phyloP scores from a whole-genome alignment of 345 rosid species.

The Sonneratia alba region DNA sequence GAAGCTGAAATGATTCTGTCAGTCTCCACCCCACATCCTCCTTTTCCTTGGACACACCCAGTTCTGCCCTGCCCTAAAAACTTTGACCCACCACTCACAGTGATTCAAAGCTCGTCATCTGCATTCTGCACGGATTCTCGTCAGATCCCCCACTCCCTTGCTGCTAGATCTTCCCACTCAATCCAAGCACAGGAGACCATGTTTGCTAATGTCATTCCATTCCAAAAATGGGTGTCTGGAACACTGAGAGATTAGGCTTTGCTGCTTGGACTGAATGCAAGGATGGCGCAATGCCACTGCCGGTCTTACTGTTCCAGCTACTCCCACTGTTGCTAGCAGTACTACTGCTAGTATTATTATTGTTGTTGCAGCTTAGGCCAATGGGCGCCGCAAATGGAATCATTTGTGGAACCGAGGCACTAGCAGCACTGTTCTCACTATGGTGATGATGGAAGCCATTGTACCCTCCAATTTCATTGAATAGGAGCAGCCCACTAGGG shows the following conservation, averaged over 20 bases:
- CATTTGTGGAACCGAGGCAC: slow-evolving; percentile 12
- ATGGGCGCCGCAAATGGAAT: slow-evolving; percentile 38
- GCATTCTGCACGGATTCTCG: slow-evolving; percentile 7
- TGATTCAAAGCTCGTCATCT: neutral
- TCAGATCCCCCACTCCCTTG: neutral
- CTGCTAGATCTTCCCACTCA: slow-evolving; percentile 24
- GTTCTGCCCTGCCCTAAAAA: neutral
- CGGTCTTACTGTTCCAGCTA: slow-evolving; percentile 39
- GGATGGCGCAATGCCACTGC: slow-evolving; percentile 23
- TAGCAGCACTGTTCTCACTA: slow-evolving; percentile 20
- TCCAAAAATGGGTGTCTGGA: slow-evolving; percentile 86
- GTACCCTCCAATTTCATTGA: slow-evolving; percentile 23
- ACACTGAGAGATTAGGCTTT: slow-evolving; percentile 53
- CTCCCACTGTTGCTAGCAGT: slow-evolving; percentile 1
- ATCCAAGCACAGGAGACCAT: neutral
- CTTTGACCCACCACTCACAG: slow-evolving; percentile 16
- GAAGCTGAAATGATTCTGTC: slow-evolving; percentile 20
- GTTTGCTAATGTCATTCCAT: slow-evolving; percentile 49
- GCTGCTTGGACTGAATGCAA: slow-evolving; percentile 46
- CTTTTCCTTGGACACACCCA: neutral
- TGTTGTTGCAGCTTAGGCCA: slow-evolving; percentile 17
- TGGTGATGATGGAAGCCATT: slow-evolving; percentile 13
- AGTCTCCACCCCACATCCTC: slow-evolving; percentile 11
- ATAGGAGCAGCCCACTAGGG: slow-evolving; percentile 18
- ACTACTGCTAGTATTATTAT: slow-evolving; percentile 19